Evolutionary conservation across 345 rosid species (phyloP).

Genomic region (Isatis tinctoria): DNA sequence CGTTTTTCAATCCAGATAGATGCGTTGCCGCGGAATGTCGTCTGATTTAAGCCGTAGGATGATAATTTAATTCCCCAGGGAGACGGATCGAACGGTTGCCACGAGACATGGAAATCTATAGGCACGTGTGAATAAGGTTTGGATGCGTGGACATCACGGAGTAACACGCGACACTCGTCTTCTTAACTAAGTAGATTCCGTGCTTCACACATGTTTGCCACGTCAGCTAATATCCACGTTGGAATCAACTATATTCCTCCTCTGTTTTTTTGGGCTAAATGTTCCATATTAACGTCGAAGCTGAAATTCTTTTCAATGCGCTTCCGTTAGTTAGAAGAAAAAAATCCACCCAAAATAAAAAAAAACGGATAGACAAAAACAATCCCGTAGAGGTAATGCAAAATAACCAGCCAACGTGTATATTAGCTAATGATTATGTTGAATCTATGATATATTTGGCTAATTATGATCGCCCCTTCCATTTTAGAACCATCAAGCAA

Average conservation of each 20-base stretch:
- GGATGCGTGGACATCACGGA: conserved; percentile 16
- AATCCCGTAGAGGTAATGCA: no score
- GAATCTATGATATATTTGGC: neutral
- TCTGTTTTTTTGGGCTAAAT: neutral
- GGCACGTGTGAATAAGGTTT: conserved; percentile 26
- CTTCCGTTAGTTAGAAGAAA: no score
- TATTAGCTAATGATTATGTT: no score
- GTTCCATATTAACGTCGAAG: no score
- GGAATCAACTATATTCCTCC: neutral
- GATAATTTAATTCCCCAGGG: neutral
- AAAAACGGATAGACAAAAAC: no score
- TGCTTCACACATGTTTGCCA: conserved; percentile 29
- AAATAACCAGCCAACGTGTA: no score
- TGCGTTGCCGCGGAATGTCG: neutral
- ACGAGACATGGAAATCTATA: neutral
- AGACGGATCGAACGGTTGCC: conserved; percentile 10
- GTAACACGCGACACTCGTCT: conserved; percentile 28
- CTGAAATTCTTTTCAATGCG: neutral
- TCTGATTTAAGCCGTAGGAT: conserved; percentile 16
- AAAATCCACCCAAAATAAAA: no score
- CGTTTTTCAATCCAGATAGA: neutral
- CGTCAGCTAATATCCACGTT: conserved; percentile 1
- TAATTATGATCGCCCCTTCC: neutral
- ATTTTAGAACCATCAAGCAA: neutral
- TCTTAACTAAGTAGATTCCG: conserved; percentile 8